These are phyloP conservation scores for Colletotrichum endophyticum DNA, from an alignment of 2,329 filamentous ascomycete species.

Conservation along the genomic window DNA sequence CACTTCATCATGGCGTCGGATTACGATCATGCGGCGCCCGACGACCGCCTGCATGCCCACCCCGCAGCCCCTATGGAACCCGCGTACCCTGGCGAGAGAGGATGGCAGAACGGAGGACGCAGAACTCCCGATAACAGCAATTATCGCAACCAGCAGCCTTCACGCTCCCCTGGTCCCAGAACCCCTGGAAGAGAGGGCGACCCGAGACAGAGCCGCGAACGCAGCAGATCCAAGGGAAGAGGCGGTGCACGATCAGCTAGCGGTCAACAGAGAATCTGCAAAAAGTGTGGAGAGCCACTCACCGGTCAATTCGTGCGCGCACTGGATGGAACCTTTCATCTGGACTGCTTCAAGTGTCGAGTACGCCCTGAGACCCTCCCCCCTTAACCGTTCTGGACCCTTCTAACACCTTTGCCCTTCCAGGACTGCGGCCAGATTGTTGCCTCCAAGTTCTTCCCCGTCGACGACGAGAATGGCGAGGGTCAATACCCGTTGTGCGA, in stretches of 20 bases:
- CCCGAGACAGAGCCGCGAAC: conserved; percentile 59
- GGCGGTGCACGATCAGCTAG: conserved; percentile 58
- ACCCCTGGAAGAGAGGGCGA: conserved; percentile 40
- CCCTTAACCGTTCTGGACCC: conserved; percentile 4
- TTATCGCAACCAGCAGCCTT: conserved; percentile 34
- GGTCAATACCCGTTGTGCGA: conserved; percentile 96
- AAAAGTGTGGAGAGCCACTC: conserved; percentile 86
- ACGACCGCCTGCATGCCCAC: conserved; percentile 38
- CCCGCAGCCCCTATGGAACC: conserved; percentile 30
- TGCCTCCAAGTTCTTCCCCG: conserved; percentile 98
- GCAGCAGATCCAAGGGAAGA: conserved; percentile 60
- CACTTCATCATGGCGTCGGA: conserved; percentile 47
- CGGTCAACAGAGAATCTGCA: conserved; percentile 71
- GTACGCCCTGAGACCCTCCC: conserved; percentile 50
- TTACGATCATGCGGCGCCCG: conserved; percentile 46
- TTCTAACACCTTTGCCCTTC: conserved; percentile 6
- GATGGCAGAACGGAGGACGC: conserved; percentile 41
- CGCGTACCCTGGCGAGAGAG: conserved; percentile 34
- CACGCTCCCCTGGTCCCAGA: conserved; percentile 37
- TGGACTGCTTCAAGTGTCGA: conserved; percentile 97
- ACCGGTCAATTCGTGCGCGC: conserved; percentile 97
- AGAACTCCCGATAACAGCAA: conserved; percentile 42
- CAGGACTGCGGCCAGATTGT: conserved; percentile 98
- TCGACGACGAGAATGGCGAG: conserved; percentile 85
- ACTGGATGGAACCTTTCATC: conserved; percentile 89